Conservation (phyloP, 1,139 yeast genomes). For the Lodderomyces jiufengensis region DNA sequence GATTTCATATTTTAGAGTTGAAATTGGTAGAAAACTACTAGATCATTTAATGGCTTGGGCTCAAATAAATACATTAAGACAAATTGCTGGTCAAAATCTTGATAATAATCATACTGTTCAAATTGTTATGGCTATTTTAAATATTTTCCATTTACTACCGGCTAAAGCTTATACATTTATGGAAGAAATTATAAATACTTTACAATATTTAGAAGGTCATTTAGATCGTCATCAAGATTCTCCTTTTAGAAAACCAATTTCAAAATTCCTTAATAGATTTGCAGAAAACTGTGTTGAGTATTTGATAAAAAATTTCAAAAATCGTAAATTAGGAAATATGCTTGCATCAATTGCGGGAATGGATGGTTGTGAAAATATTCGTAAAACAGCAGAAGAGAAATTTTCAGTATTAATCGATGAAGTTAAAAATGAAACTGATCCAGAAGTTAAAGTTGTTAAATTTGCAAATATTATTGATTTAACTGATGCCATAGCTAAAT, state of each 20-base stretch:
- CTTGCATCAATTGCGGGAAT: constrained; percentile 61
- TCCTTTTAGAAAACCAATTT: constrained; percentile 90
- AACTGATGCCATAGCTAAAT: constrained; percentile 47
- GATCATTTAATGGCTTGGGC: constrained; percentile 98
- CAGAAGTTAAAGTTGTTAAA: constrained; percentile 56
- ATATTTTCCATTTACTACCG: constrained; percentile 88
- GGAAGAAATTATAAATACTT: constrained; percentile 77
- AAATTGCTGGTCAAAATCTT: constrained; percentile 68
- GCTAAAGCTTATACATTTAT: constrained; percentile 89
- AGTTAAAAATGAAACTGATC: constrained; percentile 43
- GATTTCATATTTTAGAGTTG: constrained; percentile 92
- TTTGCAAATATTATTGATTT: constrained; percentile 72
- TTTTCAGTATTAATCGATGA: constrained; percentile 37
- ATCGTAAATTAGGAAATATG: constrained; percentile 65
- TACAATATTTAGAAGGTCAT: constrained; percentile 75
- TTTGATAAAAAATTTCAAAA: constrained; percentile 63
- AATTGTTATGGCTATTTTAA: constrained; percentile 84
- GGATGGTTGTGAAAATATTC: constrained; percentile 55
- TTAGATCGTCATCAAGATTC: constrained; percentile 82
- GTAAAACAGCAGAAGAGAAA: constrained; percentile 52
- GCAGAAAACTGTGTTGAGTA: constrained; percentile 71
- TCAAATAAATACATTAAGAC: constrained; percentile 70
- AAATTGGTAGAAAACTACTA: constrained; percentile 86
- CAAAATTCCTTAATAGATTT: constrained; percentile 81
- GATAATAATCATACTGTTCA: constrained; percentile 79